Evolutionary conservation across 179 eudicot genomes (phyloP), one percentile per base, ranked within the genome.

Genomic region (Spergularia azorica): DNA sequence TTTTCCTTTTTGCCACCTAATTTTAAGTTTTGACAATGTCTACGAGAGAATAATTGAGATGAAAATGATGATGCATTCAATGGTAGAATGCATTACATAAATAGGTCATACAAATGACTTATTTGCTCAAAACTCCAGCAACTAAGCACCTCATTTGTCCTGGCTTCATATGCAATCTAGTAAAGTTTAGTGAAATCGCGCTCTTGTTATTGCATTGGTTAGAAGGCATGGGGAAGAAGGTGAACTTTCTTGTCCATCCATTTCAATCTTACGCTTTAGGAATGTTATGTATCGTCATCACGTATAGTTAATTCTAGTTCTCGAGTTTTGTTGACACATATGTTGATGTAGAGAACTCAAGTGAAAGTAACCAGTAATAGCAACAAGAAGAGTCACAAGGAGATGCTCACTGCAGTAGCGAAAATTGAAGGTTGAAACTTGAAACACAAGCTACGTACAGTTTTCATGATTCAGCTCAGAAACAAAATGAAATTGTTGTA

Each of bases 321-420:
- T 26, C 32, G 32, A 26, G 32, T 26, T 26, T 26, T 26, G 14
- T 14, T 32, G 75, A 21, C 11, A 20, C 6, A 43, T 52, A 43
- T 50, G n/a, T 10, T 78, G 57, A 2, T 80, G 78, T 83, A 88
- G 89, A 80, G 72, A 77, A 86, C 72, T 57, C 82, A 75, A 71
- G 52, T 86, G 66, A 83, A 86, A 60, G 84, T 88, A 69, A 57
- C 54, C 69, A 71, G 32, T 26, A 26, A 73, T 20, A 26, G 58
- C 50, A 64, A 73, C 83, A 75, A 79, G 18, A 88, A 73, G 69
- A 71, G 74, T 70, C 80, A 64, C 67, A 64, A 71, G 50, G 46
- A 77, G 9, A 81, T 84, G 12, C 55, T 88, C 55, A 78, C n/a
- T 26, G 84, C 86, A 36, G 89, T 80, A 2, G 68, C 87, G 67